Conservation (phyloP, 2,329 filamentous ascomycete genomes). For the Colletotrichum tropicale region DNA sequence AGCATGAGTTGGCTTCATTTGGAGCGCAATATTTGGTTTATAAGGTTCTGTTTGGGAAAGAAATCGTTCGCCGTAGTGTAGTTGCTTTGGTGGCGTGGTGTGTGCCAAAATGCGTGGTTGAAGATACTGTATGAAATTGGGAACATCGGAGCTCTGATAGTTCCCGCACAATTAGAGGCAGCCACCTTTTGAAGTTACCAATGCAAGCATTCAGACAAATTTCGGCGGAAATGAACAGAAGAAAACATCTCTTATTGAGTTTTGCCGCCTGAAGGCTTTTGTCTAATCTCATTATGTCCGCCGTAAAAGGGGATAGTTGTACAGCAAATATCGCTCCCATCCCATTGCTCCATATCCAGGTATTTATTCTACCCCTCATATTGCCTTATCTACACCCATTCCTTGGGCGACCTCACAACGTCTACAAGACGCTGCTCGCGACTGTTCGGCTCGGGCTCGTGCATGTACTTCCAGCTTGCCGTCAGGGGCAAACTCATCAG, state of each 20-base stretch:
- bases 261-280: conserved; percentile 19
- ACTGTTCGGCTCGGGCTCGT: conserved; percentile 76
- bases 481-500: conserved; percentile 95
- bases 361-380: background rate
- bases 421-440: conserved; percentile 82
- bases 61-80: background rate
- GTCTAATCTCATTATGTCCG: conserved; percentile 20
- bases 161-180: background rate
- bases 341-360: background rate
- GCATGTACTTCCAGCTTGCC: conserved; percentile 96
- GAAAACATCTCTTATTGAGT: conserved; percentile 1
- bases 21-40: background rate
- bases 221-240: background rate
- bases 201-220: background rate
- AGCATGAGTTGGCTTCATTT: background rate
- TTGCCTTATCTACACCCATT: conserved; percentile 60
- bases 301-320: conserved; percentile 6
- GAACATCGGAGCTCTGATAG: background rate
- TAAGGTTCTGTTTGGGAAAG: background rate
- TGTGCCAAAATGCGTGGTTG: background rate
- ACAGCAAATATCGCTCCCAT: conserved; percentile 10
- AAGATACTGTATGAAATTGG: background rate
- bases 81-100: background rate
- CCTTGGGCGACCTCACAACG: conserved; percentile 67
- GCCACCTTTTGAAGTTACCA: background rate